These are phyloP conservation scores for Leishmania tarentolae DNA, from an alignment of 208 protist genomes.

Conservation along the genomic window DNA sequence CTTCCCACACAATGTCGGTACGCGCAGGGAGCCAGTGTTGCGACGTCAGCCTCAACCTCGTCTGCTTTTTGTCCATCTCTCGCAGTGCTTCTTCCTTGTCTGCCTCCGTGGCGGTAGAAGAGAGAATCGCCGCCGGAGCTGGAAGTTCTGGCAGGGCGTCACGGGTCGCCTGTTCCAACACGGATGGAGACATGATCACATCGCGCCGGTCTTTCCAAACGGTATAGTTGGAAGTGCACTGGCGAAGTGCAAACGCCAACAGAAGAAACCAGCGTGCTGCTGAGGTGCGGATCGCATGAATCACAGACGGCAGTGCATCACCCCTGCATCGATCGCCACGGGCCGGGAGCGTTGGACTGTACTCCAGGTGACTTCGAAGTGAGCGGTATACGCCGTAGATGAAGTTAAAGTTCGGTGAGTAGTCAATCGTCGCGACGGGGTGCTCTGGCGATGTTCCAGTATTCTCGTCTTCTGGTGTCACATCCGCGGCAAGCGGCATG, in stretches of 20 bases:
- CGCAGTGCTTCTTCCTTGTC: conserved; percentile 5
- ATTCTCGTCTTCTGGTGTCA: conserved; percentile 46
- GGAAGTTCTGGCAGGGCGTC: conserved; percentile 24
- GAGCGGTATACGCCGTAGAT: conserved; percentile 65
- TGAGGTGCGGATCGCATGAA: conserved; percentile 21
- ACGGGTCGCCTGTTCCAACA: conserved; percentile 32
- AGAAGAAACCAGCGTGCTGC: conserved; percentile 72
- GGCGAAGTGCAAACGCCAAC: conserved; percentile 52
- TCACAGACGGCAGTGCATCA: conserved; percentile 2
- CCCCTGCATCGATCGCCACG: not conserved
- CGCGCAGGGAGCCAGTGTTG: conserved; percentile 33
- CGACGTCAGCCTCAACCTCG: conserved; percentile 15
- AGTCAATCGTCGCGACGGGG: conserved; percentile 51
- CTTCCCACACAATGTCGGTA: conserved; percentile 16
- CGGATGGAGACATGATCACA: conserved; percentile 41
- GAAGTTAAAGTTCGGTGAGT: conserved; percentile 47
- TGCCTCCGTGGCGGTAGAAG: not conserved
- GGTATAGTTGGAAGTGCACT: conserved; percentile 70
- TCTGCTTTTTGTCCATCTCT: not conserved
- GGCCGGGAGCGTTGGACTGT: not conserved
- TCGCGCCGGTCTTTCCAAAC: conserved; percentile 77
- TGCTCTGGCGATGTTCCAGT: conserved; percentile 14
- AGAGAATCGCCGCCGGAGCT: not conserved
- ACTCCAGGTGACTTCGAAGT: conserved; percentile 28
- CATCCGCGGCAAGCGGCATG: conserved; percentile 29